A percentile compares a stretch with the other conserved stretches of the same genome.
Evolutionary conservation across 768 basidiomycete genomes (phyloP).

Genomic region (Pholiota microspora): DNA sequence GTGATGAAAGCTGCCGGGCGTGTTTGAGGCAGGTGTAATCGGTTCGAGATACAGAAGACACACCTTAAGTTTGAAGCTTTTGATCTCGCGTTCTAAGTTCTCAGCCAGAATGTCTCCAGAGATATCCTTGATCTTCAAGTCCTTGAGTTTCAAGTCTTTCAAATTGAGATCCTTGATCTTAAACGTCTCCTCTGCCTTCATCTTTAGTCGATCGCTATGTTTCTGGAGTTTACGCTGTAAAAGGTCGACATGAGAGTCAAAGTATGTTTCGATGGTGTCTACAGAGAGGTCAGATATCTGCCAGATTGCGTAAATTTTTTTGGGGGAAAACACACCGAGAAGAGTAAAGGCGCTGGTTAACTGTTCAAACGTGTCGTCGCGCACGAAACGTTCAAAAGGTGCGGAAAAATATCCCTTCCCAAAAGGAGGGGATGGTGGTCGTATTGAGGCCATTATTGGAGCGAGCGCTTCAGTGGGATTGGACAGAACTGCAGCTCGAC

Average conservation of each 20-base stretch:
- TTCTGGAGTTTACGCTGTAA: slow-evolving; percentile 84
- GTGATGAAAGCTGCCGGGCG: slow-evolving; percentile 28
- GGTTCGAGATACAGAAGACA: neutral
- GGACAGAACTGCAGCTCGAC: neutral
- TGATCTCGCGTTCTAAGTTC: slow-evolving; percentile 84
- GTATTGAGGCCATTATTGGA: slow-evolving; percentile 34
- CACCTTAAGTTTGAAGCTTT: slow-evolving; percentile 85
- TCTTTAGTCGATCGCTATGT: slow-evolving; percentile 80
- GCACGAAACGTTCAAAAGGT: slow-evolving; percentile 70
- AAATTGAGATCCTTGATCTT: slow-evolving; percentile 69
- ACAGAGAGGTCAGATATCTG: slow-evolving; percentile 17
- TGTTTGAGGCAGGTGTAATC: neutral
- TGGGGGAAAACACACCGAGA: slow-evolving; percentile 53
- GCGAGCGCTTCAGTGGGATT: neutral
- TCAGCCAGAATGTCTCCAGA: slow-evolving; percentile 66
- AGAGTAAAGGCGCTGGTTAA: slow-evolving; percentile 84
- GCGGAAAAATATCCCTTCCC: slow-evolving; percentile 59
- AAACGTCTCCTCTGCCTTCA: slow-evolving; percentile 78
- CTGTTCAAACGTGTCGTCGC: slow-evolving; percentile 69
- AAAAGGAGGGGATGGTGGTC: slow-evolving; percentile 43
- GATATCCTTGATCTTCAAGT: slow-evolving; percentile 58
- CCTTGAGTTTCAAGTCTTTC: slow-evolving; percentile 57
- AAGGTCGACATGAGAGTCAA: slow-evolving; percentile 85
- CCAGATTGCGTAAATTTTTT: too few relatives aligned
- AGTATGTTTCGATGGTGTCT: slow-evolving; percentile 96